phyloP scores from a whole-genome alignment of 2,329 filamentous ascomycete genomes.

The Fusarium sp. region DNA sequence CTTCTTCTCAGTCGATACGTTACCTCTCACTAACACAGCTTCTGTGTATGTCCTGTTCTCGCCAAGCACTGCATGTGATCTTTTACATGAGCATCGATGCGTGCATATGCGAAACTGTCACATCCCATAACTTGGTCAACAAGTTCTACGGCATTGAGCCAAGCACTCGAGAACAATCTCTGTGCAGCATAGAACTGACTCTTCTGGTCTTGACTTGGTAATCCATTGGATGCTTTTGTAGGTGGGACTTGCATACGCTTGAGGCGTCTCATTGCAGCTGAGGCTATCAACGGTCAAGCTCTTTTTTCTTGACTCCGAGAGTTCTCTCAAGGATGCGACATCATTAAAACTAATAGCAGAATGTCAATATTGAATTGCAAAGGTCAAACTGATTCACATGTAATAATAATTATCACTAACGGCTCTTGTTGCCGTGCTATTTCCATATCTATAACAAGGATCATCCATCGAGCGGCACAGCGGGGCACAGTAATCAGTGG shows the following conservation, averaged over 20 bases:
- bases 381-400: not conserved
- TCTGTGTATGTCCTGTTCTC: not conserved
- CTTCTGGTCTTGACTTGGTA: not conserved
- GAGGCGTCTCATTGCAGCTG: not conserved
- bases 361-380: not conserved
- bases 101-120: not conserved
- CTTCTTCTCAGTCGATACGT: not conserved
- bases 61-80: not conserved
- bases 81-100: not conserved
- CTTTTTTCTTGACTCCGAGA: not conserved
- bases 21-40: not conserved
- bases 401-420: not conserved
- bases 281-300: not conserved
- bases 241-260: not conserved
- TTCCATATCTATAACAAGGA: slow-evolving; percentile 17
- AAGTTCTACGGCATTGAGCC: not conserved
- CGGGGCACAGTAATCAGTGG: not conserved
- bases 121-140: not conserved
- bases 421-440: not conserved
- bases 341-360: not conserved
- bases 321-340: not conserved
- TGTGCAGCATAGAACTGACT: not conserved
- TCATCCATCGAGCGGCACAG: slow-evolving; percentile 8
- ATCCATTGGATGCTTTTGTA: not conserved
- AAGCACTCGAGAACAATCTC: not conserved